phyloP scores from a whole-genome alignment of 2,329 filamentous ascomycete genomes.

The Microsporum ferrugineum region DNA sequence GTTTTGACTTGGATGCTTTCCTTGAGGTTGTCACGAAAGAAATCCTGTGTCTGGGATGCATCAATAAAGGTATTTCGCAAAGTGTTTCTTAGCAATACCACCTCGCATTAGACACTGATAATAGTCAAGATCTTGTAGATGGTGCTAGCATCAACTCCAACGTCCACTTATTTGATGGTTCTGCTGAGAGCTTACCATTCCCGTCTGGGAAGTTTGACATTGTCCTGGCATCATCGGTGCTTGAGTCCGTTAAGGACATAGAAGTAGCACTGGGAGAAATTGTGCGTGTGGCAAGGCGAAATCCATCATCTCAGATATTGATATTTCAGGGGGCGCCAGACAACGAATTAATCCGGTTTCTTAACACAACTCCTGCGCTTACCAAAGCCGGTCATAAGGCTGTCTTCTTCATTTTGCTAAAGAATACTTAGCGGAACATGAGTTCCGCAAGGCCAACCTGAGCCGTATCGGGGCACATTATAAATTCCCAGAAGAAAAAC shows the following conservation, averaged over 20 bases:
- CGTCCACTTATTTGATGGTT: background rate
- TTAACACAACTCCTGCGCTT: slow-evolving; percentile 5
- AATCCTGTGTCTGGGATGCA: background rate
- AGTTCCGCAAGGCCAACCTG: background rate
- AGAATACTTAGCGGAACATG: background rate
- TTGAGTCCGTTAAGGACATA: background rate
- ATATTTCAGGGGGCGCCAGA: slow-evolving; percentile 8
- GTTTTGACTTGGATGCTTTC: background rate
- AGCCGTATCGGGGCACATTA: background rate
- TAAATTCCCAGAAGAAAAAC: background rate
- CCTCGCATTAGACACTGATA: background rate
- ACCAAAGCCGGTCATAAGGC: slow-evolving; percentile 3
- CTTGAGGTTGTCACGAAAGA: background rate
- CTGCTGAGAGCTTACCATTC: slow-evolving; percentile 6
- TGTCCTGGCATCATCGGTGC: background rate
- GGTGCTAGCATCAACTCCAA: background rate
- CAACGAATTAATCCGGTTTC: slow-evolving; percentile 3
- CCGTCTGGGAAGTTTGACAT: slow-evolving; percentile 4
- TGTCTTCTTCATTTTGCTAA: background rate
- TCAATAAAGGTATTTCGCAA: background rate
- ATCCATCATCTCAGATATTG: background rate
- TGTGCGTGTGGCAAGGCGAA: background rate
- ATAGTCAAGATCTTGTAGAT: background rate
- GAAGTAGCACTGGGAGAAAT: slow-evolving; percentile 1
- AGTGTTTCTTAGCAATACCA: background rate